Percentiles rank a stretch among this genome's conserved stretches.
phyloP scores from a whole-genome alignment of 2,329 filamentous ascomycete species.

The Chaetomium sp. region DNA sequence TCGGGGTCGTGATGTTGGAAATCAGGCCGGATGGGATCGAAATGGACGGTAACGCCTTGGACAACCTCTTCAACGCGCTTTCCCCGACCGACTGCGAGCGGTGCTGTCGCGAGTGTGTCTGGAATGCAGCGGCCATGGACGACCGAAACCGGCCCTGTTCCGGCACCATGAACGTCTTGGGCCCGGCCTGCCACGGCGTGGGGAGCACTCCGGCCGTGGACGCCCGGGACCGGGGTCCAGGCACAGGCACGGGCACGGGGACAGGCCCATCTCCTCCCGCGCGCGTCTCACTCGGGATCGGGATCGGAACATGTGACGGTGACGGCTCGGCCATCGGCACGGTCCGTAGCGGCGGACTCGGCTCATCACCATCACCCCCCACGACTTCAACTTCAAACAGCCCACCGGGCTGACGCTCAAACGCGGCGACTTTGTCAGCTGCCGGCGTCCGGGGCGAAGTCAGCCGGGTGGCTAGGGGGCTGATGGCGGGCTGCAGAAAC shows the following conservation, averaged over 20 bases:
- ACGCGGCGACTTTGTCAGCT: slow-evolving; percentile 50
- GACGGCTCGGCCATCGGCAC: too few species aligned
- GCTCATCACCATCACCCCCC: slow-evolving; percentile 2
- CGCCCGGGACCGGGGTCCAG: too few species aligned
- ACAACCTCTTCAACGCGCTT: slow-evolving; percentile 51
- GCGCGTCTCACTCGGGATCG: too few species aligned
- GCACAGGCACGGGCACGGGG: slow-evolving; percentile 10
- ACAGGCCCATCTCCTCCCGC: background rate
- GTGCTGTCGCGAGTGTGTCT: slow-evolving; percentile 36
- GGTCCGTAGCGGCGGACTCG: background rate
- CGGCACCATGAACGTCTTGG: slow-evolving; percentile 33
- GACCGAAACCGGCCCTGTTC: slow-evolving; percentile 27
- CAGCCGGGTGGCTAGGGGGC: slow-evolving; percentile 48
- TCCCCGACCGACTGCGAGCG: slow-evolving; percentile 51
- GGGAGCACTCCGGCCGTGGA: slow-evolving; percentile 15
- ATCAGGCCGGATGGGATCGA: slow-evolving; percentile 39
- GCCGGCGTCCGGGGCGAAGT: slow-evolving; percentile 50
- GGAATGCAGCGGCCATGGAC: slow-evolving; percentile 41
- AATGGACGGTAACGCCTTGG: slow-evolving; percentile 51
- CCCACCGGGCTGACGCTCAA: slow-evolving; percentile 36
- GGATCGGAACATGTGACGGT: too few species aligned
- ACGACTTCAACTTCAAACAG: slow-evolving; percentile 29
- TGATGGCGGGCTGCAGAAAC: slow-evolving; percentile 54
- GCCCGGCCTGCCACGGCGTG: slow-evolving; percentile 37
- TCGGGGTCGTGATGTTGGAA: slow-evolving; percentile 31